Conservation (phyloP, 1,139 yeast species). For the Yamadazyma oceani region DNA sequence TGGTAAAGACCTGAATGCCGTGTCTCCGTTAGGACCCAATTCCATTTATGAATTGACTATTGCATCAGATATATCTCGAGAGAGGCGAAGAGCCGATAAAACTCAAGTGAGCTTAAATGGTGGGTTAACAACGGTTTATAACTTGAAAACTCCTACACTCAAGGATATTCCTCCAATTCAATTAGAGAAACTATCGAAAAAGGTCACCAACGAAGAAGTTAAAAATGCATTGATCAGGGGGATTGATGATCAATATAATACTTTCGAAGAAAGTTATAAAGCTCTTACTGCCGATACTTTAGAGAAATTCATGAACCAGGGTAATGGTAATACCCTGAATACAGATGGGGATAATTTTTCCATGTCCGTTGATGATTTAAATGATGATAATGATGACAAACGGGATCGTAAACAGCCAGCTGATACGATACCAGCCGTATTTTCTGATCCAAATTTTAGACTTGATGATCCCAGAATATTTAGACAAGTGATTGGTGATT, state of each 20-base stretch:
- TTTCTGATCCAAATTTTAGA: constrained; percentile 65
- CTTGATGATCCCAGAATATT: constrained; percentile 88
- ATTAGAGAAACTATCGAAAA: constrained; percentile 55
- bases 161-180: constrained; percentile 85
- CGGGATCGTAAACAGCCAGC: constrained; percentile 15
- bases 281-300: constrained; percentile 50
- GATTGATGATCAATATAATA: constrained; percentile 54
- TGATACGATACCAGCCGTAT: constrained; percentile 63
- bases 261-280: constrained; percentile 51
- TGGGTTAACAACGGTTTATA: constrained; percentile 38
- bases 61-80: constrained; percentile 51
- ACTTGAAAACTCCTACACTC: constrained; percentile 68
- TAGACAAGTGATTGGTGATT: constrained; percentile 64
- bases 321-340: not conserved
- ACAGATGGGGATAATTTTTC: constrained; percentile 7
- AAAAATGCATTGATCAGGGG: constrained; percentile 43
- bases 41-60: constrained; percentile 74
- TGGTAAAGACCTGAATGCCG: constrained; percentile 12
- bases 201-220: constrained; percentile 51
- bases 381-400: constrained; percentile 8
- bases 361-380: constrained; percentile 8
- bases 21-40: constrained; percentile 74
- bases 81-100: constrained; percentile 33
- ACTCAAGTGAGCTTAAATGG: constrained; percentile 42
- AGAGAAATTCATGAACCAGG: constrained; percentile 38